Base-by-base conservation (phyloP, 106 monocot species). In the Allium fistulosum region DNA sequence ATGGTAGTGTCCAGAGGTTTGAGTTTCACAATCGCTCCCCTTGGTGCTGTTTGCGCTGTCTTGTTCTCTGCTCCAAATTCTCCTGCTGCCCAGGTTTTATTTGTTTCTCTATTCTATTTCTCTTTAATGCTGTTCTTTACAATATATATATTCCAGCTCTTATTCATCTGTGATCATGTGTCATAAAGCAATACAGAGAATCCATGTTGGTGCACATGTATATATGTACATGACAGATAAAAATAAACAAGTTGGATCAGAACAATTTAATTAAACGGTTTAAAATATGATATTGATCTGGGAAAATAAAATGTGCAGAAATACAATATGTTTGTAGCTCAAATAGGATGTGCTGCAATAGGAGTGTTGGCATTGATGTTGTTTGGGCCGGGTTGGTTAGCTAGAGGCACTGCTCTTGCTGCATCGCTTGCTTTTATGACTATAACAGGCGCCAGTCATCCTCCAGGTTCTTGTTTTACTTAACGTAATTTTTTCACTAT, bases 341-440 rank as follows among this genome's bases (percentile, higher is more conserved):
- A 95, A 58, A 88, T 95, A 59, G 91, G 81, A 15, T 95, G 95
- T 72, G 91, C 91, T 10, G 83, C 87, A n/a, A 69, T 88, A 81
- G 94, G 94, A 11, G 91, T 95, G n/a, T 63, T 91, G 65, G 88
- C 91, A 14, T 58, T 91, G 46, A 62, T 71, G 7, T 11, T 85
- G n/a, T 86, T 95, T 59, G 95, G 95, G 2, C 91, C 95, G 10
- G 88, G 95, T 14, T 95, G 95, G 95, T 74, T 95, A 50, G 91
- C 95, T 5, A 85, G 95, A 60, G 83, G 77, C 37, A 67, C 77
- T 13, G 78, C 91, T 61, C 85, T 91, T 71, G 76, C 91, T 47
- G 81, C 95, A 48, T 95, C 88, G 17, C 72, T 95, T 48, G 95
- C 83, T 11, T 91, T 95, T 71, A 95, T 95, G 91, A 84, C 82